Evolutionary conservation across 2,329 filamentous ascomycete genomes (phyloP), one percentile per base, ranked within the genome.

Genomic region (Ophiostoma perfectum): DNA sequence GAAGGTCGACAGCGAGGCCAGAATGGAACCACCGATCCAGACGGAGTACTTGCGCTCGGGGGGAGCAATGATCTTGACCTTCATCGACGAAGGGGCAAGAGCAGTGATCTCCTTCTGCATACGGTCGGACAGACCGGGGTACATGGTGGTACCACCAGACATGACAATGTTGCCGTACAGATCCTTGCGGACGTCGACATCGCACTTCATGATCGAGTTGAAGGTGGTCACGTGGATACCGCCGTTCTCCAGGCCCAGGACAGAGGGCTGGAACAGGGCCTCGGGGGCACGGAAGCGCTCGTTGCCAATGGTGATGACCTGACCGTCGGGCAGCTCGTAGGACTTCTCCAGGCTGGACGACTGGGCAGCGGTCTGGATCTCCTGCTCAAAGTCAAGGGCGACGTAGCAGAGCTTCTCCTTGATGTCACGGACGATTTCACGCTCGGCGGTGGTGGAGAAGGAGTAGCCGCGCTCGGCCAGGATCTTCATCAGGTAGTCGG

Each of bases 341-440:
- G 95, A 98, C 90, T 98, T 98, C 91, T 99, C 95, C 81, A 99
- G 86, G 85, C 87, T 93, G 81, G 95, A 98, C 85, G 92, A 96
- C 88, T 99, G 95, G 81, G 93, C 93, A 77, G 95, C 95, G 76
- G 95, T 99, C 89, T 99, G 95, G 81, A 99, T 97, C 87, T 99
- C 95, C 88, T 99, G 95, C 88, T 99, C 95, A 78, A 99, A 98
- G 88, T 99, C 95, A 76, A 99, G 91, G 75, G 95, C 95, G 80
- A 98, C 95, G 86, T 99, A 99, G 90, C 95, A 99, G 78, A 99
- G 93, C 90, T 98, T 99, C 91, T 99, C 95, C 91, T 99, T 99
- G 88, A 99, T 98, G 82, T 99, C 95, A 87, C 95, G 94, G 79
- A 98, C 95, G 80, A 98, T 99, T 96, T 98, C 95, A 83, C 95